Evolutionary conservation across 176 grass and related monocot genomes (phyloP).

Genomic region (Elymus sibiricus): DNA sequence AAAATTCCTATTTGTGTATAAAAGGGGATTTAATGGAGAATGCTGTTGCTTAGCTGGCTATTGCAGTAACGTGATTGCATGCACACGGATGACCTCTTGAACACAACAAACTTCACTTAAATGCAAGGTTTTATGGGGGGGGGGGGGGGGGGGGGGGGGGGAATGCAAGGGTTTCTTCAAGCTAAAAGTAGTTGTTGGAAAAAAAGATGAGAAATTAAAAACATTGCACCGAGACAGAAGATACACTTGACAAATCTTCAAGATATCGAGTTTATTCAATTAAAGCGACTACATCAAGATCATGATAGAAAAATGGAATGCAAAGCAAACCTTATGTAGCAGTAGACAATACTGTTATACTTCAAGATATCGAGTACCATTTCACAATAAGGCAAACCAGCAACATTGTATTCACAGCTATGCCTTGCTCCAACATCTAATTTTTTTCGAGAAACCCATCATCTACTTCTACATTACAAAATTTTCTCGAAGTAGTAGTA

Average conservation of each 20-base stretch:
- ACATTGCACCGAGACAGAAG: no score
- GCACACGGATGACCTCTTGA: neutral
- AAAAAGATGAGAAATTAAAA: neutral
- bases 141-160: no score
- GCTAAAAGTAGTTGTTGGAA: neutral
- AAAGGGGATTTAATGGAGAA: neutral
- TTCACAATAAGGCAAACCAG: slow-evolving; percentile 2
- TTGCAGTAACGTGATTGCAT: neutral
- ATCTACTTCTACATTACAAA: slow-evolving; percentile 38
- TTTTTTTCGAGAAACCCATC: neutral
- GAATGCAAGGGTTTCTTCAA: neutral
- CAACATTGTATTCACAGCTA: slow-evolving; percentile 36
- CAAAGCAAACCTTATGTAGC: neutral
- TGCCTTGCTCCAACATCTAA: slow-evolving; percentile 12
- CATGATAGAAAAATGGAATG: neutral
- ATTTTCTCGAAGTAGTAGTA: neutral
- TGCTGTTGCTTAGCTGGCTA: slow-evolving; percentile 7
- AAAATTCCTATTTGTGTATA: neutral
- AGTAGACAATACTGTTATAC: neutral
- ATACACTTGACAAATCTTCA: neutral
- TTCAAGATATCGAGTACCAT: no score
- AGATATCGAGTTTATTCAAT: neutral
- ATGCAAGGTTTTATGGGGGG: neutral
- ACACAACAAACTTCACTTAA: neutral
- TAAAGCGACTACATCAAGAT: neutral